Percentiles rank a stretch among this genome's conserved stretches.
Evolutionary conservation across 2,329 filamentous ascomycete genomes (phyloP).

Genomic region (Colletotrichum lini): DNA sequence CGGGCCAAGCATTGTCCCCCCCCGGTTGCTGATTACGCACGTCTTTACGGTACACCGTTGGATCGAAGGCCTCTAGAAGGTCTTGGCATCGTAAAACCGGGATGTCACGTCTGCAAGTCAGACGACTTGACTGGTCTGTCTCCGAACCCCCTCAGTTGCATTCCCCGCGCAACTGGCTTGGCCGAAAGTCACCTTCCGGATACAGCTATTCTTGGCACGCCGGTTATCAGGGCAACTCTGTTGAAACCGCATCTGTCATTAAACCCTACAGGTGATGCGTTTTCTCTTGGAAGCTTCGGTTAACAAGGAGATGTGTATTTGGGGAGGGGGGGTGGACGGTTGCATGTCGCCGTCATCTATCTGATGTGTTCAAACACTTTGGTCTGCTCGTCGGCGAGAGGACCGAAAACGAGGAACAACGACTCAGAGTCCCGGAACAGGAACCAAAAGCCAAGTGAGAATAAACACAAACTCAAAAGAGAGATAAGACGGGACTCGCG

Average conservation of each 20-base stretch:
- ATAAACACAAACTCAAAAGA: not conserved
- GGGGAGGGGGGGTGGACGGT: no score
- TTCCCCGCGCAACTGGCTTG: conserved; percentile 33
- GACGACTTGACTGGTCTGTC: not conserved
- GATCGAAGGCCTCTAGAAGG: not conserved
- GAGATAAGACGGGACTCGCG: not conserved
- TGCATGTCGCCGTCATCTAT: not conserved
- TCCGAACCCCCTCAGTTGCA: conserved; percentile 4
- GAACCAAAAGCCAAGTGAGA: not conserved
- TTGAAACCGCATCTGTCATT: not conserved
- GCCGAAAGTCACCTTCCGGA: conserved; percentile 36
- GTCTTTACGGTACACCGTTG: not conserved
- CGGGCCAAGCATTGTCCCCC: not conserved
- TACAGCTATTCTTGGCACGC: conserved; percentile 18
- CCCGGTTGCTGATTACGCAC: conserved; percentile 1
- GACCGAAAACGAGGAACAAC: not conserved
- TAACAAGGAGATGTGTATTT: no score
- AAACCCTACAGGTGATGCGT: no score
- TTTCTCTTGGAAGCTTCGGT: not conserved
- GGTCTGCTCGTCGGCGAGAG: not conserved
- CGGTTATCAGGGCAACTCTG: not conserved
- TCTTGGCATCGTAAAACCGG: conserved; percentile 6
- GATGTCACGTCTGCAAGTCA: conserved; percentile 2
- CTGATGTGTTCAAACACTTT: not conserved
- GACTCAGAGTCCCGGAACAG: no score